phyloP scores from a whole-genome alignment of 495 filamentous ascomycete species.

The Clavariopsis aquatica region DNA sequence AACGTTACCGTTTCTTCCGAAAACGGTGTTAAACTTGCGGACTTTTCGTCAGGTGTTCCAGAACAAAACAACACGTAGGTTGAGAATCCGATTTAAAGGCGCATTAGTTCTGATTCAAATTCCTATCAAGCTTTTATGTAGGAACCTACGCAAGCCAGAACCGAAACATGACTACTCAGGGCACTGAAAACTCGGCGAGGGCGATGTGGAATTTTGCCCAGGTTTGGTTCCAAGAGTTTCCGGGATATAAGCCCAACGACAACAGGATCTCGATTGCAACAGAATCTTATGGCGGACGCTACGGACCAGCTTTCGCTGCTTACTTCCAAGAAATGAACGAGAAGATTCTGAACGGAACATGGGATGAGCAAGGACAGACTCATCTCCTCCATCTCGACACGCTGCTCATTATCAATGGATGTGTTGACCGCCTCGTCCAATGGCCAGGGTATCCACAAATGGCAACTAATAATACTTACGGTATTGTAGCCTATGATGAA shows the following conservation, averaged over 20 bases:
- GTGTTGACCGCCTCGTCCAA: slow-evolving; percentile 54
- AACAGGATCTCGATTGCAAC: slow-evolving; percentile 55
- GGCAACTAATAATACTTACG: slow-evolving; percentile 52
- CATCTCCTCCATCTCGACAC: slow-evolving; percentile 39
- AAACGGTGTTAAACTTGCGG: slow-evolving; percentile 35
- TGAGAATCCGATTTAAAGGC: neutral
- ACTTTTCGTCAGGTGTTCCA: slow-evolving; percentile 49
- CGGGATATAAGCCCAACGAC: slow-evolving; percentile 57
- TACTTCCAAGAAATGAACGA: slow-evolving; percentile 43
- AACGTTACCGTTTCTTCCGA: slow-evolving; percentile 49
- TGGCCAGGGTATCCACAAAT: slow-evolving; percentile 45
- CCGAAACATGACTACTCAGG: slow-evolving; percentile 51
- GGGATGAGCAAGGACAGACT: slow-evolving; percentile 26
- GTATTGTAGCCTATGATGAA: slow-evolving; percentile 44
- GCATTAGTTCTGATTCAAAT: neutral
- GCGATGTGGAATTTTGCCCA: slow-evolving; percentile 62
- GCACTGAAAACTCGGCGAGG: slow-evolving; percentile 55
- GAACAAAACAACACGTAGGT: slow-evolving; percentile 55
- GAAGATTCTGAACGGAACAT: slow-evolving; percentile 39
- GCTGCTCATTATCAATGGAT: slow-evolving; percentile 68
- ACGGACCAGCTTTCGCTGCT: slow-evolving; percentile 50
- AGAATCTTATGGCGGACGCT: slow-evolving; percentile 65
- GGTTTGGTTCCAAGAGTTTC: slow-evolving; percentile 59
- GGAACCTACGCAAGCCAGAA: slow-evolving; percentile 59
- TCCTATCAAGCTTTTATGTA: slow-evolving; percentile 49